A percentile compares a stretch with the other conserved stretches of the same genome.
Evolutionary conservation across 1,284 basidiomycete species (phyloP).

Genomic region (Sanghuangporus baumii): DNA sequence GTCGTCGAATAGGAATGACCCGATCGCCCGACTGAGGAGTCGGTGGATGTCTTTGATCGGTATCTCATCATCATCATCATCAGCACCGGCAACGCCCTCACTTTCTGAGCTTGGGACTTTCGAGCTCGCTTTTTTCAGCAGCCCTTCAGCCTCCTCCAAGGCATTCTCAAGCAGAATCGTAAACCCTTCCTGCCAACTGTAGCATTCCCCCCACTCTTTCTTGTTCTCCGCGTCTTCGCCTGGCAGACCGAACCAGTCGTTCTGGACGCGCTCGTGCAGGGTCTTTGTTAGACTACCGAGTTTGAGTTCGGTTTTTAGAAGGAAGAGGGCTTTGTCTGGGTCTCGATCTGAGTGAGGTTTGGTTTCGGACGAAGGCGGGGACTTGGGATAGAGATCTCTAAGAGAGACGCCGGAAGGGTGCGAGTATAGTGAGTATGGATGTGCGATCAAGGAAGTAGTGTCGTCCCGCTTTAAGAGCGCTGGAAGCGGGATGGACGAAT

Average conservation of each 20-base stretch:
- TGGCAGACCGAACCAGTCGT: constrained; percentile 66
- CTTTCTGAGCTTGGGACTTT: not conserved
- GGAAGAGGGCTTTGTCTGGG: not conserved
- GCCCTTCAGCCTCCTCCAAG: constrained; percentile 31
- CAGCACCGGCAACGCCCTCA: not conserved
- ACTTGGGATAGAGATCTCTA: constrained; percentile 28
- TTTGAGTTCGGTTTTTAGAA: constrained; percentile 35
- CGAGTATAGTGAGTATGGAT: constrained; percentile 36
- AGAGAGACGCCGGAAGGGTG: constrained; percentile 30
- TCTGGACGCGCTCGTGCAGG: constrained; percentile 51
- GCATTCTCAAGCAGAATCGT: constrained; percentile 50
- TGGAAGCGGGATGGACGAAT: constrained; percentile 37
- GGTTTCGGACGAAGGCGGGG: constrained; percentile 16
- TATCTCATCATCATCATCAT: constrained; percentile 19
- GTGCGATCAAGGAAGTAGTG: constrained; percentile 32
- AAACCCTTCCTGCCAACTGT: constrained; percentile 72
- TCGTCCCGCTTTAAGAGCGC: constrained; percentile 33
- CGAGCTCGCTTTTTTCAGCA: not conserved
- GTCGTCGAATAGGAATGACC: constrained; percentile 68
- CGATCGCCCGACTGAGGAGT: constrained; percentile 60
- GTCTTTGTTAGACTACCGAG: constrained; percentile 53
- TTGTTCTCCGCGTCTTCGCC: constrained; percentile 7
- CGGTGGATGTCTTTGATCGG: constrained; percentile 42
- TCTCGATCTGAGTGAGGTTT: not conserved
- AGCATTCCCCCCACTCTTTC: constrained; percentile 35